Base-by-base conservation (phyloP, 164 flowering plant species). In the Sedum album region DNA sequence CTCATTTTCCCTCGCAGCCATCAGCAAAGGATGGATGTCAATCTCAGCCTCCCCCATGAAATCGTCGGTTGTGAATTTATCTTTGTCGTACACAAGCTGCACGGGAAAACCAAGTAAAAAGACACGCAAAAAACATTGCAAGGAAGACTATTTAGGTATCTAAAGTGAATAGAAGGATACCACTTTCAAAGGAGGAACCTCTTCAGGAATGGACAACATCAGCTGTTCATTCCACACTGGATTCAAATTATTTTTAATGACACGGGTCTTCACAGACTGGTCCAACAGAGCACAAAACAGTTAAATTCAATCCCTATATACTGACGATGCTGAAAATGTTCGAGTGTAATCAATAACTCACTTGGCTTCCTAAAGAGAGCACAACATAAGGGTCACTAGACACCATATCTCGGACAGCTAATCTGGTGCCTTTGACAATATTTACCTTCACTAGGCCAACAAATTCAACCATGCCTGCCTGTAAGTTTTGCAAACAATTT, bases 371-470 rank as follows among this genome's bases (percentile, higher is more conserved):
- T 70, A 93, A 66, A 18, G 90, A 66, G 66, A 91, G 87, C 73
- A 93, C 83, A 67, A 93, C 98, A 73, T 93, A 93, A 23, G 98
- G 98, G 74, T 93, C 98, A 74, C 98, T 93, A n/a, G 84, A 82
- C 80, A 89, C 68, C 73, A 93, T 79, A 75, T 91, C 97, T n/a
- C 98, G 82, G 15, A 91, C 70, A 68, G 90, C 98, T 60, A 91
- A 79, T 76, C 89, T 88, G 67, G 93, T 93, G 68, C 98, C 98
- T 83, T 71, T 81, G 0, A 91, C 89, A 64, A 89, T 86, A 72
- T 86, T 88, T 68, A 91, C 96, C 81, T 89, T 91, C 68, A 93
- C 83, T 81, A 93, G 70, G 31, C 98, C 98, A 61, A 89, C 79
- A 72, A 91, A 93, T 73, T 91, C 98, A n/a, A 89, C 77, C 98